Conservation (phyloP, 2,329 filamentous ascomycete species). For the Nothophoma quercina region DNA sequence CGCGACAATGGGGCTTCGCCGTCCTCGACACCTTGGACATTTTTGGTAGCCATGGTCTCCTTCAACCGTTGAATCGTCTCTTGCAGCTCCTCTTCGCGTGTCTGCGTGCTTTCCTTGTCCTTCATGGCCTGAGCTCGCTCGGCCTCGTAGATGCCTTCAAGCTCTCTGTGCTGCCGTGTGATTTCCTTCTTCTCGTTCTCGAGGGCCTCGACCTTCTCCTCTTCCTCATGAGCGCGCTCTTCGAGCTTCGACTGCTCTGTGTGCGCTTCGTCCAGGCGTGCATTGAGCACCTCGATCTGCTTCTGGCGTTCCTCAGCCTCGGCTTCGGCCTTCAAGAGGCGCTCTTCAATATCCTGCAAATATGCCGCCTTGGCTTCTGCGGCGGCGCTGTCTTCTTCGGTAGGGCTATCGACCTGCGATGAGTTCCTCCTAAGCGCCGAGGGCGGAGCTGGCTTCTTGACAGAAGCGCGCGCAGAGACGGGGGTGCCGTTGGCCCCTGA, state of each 20-base stretch:
- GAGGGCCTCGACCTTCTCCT: slow-evolving; percentile 81
- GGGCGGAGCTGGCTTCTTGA: slow-evolving; percentile 45
- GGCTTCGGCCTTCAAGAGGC: slow-evolving; percentile 80
- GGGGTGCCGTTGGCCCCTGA: slow-evolving; percentile 44
- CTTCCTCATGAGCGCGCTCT: slow-evolving; percentile 84
- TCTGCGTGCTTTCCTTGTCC: slow-evolving; percentile 88
- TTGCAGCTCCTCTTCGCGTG: slow-evolving; percentile 89
- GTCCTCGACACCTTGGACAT: slow-evolving; percentile 60
- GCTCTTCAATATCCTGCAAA: slow-evolving; percentile 84
- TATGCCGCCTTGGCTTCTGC: slow-evolving; percentile 80
- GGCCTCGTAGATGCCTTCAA: slow-evolving; percentile 90
- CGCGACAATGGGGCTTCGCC: slow-evolving; percentile 60
- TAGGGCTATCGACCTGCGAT: slow-evolving; percentile 45
- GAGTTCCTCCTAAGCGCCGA: slow-evolving; percentile 45
- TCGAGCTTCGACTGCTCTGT: slow-evolving; percentile 87
- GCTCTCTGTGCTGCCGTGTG: slow-evolving; percentile 83
- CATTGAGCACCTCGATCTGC: slow-evolving; percentile 83
- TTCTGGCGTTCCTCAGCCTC: slow-evolving; percentile 81
- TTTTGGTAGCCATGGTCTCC: slow-evolving; percentile 82
- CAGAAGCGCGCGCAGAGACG: slow-evolving; percentile 50
- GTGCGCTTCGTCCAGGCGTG: slow-evolving; percentile 82
- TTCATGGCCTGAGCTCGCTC: slow-evolving; percentile 87
- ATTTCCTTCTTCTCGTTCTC: slow-evolving; percentile 86
- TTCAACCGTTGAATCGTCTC: slow-evolving; percentile 89
- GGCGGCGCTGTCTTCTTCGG: slow-evolving; percentile 64